Evolutionary conservation across 305 asterid genomes (phyloP).

Genomic region (Solanum hybrid): DNA sequence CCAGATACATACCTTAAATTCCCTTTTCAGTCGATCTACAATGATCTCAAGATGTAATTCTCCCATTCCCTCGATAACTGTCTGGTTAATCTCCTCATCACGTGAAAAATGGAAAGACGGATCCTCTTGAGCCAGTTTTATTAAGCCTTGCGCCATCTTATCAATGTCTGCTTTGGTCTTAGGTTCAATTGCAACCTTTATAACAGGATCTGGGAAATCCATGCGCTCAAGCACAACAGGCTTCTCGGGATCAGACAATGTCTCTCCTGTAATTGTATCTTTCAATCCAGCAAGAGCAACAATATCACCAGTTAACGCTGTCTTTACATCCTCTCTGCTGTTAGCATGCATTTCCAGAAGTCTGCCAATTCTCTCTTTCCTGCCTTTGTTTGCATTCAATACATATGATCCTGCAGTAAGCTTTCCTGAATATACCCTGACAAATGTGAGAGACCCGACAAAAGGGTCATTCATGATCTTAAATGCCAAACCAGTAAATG

Average conservation of each 20-base stretch:
- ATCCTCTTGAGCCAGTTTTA: slow-evolving; percentile 95
- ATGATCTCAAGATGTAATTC: slow-evolving; percentile 94
- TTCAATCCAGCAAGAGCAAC: slow-evolving; percentile 91
- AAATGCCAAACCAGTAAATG: slow-evolving; percentile 90
- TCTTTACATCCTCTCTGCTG: slow-evolving; percentile 78
- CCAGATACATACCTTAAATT: slow-evolving; percentile 54
- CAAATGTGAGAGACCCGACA: slow-evolving; percentile 87
- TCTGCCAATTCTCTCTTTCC: slow-evolving; percentile 88
- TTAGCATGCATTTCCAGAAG: slow-evolving; percentile 96
- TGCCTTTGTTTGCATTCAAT: slow-evolving; percentile 82
- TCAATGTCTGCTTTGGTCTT: slow-evolving; percentile 94
- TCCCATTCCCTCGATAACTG: slow-evolving; percentile 98
- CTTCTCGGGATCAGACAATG: slow-evolving; percentile 70
- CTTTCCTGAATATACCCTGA: slow-evolving; percentile 79
- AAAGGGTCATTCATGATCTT: slow-evolving; percentile 91
- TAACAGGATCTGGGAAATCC: slow-evolving; percentile 99
- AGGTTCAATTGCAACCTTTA: slow-evolving; percentile 95
- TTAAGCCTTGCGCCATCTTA: slow-evolving; percentile 80
- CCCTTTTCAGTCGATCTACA: slow-evolving; percentile 95
- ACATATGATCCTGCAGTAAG: slow-evolving; percentile 79
- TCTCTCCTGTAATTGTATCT: slow-evolving; percentile 93
- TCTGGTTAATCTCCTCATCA: slow-evolving; percentile 88
- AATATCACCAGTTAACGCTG: slow-evolving; percentile 77
- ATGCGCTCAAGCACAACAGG: slow-evolving; percentile 84
- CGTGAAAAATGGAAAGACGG: slow-evolving; percentile 96